Base-by-base conservation (phyloP, 768 basidiomycete species). In the Collybiopsis confluens region DNA sequence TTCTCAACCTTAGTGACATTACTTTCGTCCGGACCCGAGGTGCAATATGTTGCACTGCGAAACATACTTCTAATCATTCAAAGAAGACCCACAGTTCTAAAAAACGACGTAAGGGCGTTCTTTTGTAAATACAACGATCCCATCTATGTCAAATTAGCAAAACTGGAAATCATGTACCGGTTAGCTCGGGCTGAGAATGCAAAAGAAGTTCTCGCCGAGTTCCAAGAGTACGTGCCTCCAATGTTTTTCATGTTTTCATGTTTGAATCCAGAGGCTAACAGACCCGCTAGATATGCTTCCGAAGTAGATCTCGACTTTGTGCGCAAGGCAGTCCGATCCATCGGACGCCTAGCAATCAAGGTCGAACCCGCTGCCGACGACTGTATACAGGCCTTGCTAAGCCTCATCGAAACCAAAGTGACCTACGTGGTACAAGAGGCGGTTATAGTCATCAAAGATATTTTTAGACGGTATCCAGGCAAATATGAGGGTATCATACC, bases 121-220 rank as follows among this genome's bases (percentile, higher is more conserved):
- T 99, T 99, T 73, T 98, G 94, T 88, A 98, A 99, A 70, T 99
- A 98, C 70, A 98, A 98, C 67, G 97, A 98, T 63, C 97, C 97
- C 2, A 97, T 98, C 60, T 99, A 98, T 67, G 92, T 98, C 67
- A 98, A 99, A 68, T 79, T 99, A 27, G 96, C 95, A 46, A 98
- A 99, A 63, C 76, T 99, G 49, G 97, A 98, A 70, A 98, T 98
- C 64, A 98, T 99, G 91, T 98, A 98, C 69, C 86, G 97, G 9
- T 78, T 99, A 18, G 93, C 95, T 8, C 83, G 92, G n/a, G 86
- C 92, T 55, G 92, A 94, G 65, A 99, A 98, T 66, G 90, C 90
- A 18, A 79, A 78, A 57, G 93, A 98, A 64, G 94, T 99, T 1
- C 74, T 99, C 13, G 86, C 94, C 28, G 97, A 98, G 70, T 73